phyloP scores from a whole-genome alignment of 2,329 filamentous ascomycete species.

The Cercospora canescens region DNA sequence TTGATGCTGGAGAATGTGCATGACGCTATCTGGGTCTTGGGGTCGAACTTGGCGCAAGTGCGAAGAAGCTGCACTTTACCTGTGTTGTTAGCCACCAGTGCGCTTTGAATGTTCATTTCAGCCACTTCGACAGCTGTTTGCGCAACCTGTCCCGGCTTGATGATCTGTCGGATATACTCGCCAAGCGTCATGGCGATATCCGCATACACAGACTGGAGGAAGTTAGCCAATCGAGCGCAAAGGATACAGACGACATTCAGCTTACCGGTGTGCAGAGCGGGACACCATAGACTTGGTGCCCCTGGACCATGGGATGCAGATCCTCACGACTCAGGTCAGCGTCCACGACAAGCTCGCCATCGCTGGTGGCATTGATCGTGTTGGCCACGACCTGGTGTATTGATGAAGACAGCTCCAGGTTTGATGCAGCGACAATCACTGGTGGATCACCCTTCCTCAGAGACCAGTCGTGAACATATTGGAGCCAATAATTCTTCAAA shows the following conservation, averaged over 20 bases:
- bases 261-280: slow-evolving; percentile 39
- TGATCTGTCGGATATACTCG: slow-evolving; percentile 20
- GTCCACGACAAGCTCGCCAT: slow-evolving; percentile 37
- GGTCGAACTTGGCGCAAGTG: slow-evolving; percentile 10
- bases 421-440: slow-evolving; percentile 10
- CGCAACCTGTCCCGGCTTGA: slow-evolving; percentile 1
- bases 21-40: not conserved
- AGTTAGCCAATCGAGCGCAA: not conserved
- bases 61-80: slow-evolving; percentile 13
- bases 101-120: slow-evolving; percentile 41
- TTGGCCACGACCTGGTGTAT: slow-evolving; percentile 43
- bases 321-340: slow-evolving; percentile 45
- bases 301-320: slow-evolving; percentile 41
- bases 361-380: slow-evolving; percentile 26
- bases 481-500: slow-evolving; percentile 39
- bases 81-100: slow-evolving; percentile 24
- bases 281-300: slow-evolving; percentile 48
- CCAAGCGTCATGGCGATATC: slow-evolving; percentile 39
- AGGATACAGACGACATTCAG: not conserved
- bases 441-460: slow-evolving; percentile 30
- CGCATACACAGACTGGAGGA: slow-evolving; percentile 31
- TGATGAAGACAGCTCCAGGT: slow-evolving; percentile 35
- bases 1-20: slow-evolving; percentile 11
- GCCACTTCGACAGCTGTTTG: slow-evolving; percentile 39
- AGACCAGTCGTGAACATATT: slow-evolving; percentile 35